Evolutionary conservation across 192 early-diverging fungal genomes (phyloP).

Genomic region (Backusella tarrabulga): DNA sequence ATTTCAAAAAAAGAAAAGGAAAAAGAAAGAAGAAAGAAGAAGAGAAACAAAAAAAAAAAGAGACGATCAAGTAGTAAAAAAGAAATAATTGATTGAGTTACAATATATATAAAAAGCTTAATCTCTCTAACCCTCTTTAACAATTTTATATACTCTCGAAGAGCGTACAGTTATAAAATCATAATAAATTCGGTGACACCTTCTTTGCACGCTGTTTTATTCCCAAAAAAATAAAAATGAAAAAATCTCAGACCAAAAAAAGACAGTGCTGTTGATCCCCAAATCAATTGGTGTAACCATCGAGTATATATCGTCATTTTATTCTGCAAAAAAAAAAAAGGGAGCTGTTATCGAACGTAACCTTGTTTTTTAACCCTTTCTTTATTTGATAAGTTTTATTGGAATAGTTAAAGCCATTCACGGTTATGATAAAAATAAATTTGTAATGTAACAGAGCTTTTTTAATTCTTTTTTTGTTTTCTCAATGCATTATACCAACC

Average conservation of each 20-base stretch:
- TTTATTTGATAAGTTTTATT: not conserved
- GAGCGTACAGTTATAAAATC: not conserved
- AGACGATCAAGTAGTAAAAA: not conserved
- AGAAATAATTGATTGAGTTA: not conserved
- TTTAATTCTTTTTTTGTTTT: not conserved
- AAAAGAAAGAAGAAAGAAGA: not conserved
- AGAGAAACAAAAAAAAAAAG: not conserved
- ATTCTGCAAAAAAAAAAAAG: not conserved
- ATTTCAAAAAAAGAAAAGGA: not conserved
- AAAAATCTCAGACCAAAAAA: not conserved
- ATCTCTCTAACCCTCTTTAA: not conserved
- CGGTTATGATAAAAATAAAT: not conserved
- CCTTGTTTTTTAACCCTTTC: not conserved
- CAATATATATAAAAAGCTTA: not conserved
- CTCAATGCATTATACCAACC: not conserved
- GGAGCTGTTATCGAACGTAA: not conserved
- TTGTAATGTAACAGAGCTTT: not conserved
- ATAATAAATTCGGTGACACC: slow-evolving; percentile 4
- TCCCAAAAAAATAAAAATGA: not conserved
- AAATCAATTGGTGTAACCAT: not conserved
- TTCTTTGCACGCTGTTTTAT: slow-evolving; percentile 1
- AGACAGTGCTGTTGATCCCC: not conserved
- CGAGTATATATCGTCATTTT: not conserved
- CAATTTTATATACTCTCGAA: not conserved
- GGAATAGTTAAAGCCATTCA: slow-evolving; percentile 1